Percentiles rank a stretch among this genome's conserved stretches.
Conservation (phyloP, 2,329 filamentous ascomycete species). For the Zymoseptoria ardabiliae region DNA sequence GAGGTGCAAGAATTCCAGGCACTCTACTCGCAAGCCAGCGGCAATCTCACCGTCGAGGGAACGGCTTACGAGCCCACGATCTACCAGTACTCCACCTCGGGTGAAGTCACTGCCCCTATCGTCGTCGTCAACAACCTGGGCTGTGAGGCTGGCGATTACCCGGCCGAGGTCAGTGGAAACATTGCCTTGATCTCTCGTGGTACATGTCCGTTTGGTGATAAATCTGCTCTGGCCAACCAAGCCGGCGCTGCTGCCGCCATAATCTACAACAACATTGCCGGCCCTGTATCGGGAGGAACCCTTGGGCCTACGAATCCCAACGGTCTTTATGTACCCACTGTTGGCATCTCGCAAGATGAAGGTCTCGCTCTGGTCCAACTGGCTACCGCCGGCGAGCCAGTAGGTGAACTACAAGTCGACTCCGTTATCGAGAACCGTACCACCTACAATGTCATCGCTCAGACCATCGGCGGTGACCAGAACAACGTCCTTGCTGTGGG, state of each 20-base stretch:
- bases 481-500: constrained; percentile 53
- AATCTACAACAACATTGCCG: constrained; percentile 65
- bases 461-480: constrained; percentile 51
- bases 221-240: constrained; percentile 59
- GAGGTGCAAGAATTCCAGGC: constrained; percentile 41
- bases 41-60: constrained; percentile 45
- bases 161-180: constrained; percentile 49
- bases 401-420: constrained; percentile 36
- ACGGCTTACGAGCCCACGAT: constrained; percentile 52
- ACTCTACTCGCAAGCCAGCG: constrained; percentile 29
- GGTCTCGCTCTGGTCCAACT: constrained; percentile 50
- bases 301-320: constrained; percentile 54
- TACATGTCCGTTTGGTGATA: constrained; percentile 62
- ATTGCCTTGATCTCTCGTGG: constrained; percentile 68
- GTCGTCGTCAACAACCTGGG: constrained; percentile 54
- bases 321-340: constrained; percentile 56
- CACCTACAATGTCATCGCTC: constrained; percentile 44
- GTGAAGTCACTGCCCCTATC: constrained; percentile 49
- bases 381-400: constrained; percentile 40
- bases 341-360: constrained; percentile 56
- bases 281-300: constrained; percentile 47
- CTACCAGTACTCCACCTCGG: constrained; percentile 57
- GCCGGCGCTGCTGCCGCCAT: constrained; percentile 65
- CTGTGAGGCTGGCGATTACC: constrained; percentile 58
- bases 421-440: constrained; percentile 41